A percentile compares a stretch with the other conserved stretches of the same genome.
These are phyloP conservation scores for Delphinella strobiligena DNA, from an alignment of 2,329 filamentous ascomycete species.

Conservation along the genomic window DNA sequence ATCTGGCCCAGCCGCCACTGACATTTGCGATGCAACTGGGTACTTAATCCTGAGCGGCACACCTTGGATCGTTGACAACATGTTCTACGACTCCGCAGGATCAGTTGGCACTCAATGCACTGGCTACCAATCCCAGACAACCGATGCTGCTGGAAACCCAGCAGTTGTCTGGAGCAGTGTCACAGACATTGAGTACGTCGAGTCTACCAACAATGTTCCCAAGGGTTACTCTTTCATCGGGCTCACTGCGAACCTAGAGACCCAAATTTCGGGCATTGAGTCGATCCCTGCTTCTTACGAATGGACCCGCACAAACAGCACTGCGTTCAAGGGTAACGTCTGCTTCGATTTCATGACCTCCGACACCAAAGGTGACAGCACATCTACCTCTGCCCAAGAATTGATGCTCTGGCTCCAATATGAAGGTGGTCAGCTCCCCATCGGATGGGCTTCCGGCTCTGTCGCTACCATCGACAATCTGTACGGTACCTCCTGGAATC, in stretches of 20 bases:
- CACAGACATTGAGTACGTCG: slow-evolving; percentile 27
- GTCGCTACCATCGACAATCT: slow-evolving; percentile 25
- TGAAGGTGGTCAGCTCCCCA: slow-evolving; percentile 33
- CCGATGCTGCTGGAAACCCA: slow-evolving; percentile 19
- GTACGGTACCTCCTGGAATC: slow-evolving; percentile 28
- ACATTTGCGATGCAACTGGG: slow-evolving; percentile 9
- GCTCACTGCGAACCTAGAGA: slow-evolving; percentile 31
- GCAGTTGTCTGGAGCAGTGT: slow-evolving; percentile 28
- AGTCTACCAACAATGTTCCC: slow-evolving; percentile 25
- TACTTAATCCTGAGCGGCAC: slow-evolving; percentile 25
- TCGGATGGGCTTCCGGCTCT: slow-evolving; percentile 26
- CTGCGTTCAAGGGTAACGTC: slow-evolving; percentile 32
- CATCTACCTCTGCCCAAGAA: slow-evolving; percentile 27
- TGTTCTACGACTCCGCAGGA: slow-evolving; percentile 31
- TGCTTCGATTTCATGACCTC: slow-evolving; percentile 35
- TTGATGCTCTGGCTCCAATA: slow-evolving; percentile 36
- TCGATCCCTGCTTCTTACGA: slow-evolving; percentile 29
- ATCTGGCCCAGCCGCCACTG: slow-evolving; percentile 3
- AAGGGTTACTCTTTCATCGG: slow-evolving; percentile 36
- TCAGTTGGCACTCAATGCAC: slow-evolving; percentile 31
- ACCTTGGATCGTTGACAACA: slow-evolving; percentile 34
- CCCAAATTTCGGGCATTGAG: slow-evolving; percentile 24
- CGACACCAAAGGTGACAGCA: slow-evolving; percentile 31
- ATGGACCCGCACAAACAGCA: slow-evolving; percentile 29
- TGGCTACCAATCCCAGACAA: slow-evolving; percentile 23